A percentile compares a stretch with the other conserved stretches of the same genome.
phyloP scores from a whole-genome alignment of 176 grass and related monocot genomes.

The Oryza officinalis region DNA sequence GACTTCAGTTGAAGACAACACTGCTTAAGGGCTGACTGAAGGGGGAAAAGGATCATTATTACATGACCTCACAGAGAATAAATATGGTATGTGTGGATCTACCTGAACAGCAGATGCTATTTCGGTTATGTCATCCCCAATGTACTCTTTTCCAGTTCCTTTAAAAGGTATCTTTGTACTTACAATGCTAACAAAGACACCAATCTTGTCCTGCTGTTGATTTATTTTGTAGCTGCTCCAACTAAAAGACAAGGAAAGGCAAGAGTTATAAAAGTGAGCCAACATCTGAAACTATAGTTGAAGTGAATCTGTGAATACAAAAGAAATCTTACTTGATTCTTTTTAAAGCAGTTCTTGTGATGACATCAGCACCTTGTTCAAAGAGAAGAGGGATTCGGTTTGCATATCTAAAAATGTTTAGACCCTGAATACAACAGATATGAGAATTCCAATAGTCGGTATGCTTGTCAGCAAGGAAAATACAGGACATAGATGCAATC shows the following conservation, averaged over 20 bases:
- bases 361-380: conserved; percentile 96
- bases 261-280: neutral
- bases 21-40: conserved; percentile 84
- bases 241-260: conserved; percentile 50
- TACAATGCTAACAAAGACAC: conserved; percentile 97
- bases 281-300: neutral
- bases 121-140: conserved; percentile 95
- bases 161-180: conserved; percentile 99
- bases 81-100: conserved; percentile 8
- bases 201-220: conserved; percentile 90
- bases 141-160: conserved; percentile 96
- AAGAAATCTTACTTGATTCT: conserved; percentile 73
- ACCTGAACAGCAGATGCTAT: conserved; percentile 90
- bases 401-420: conserved; percentile 98
- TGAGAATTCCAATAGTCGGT: conserved; percentile 9
- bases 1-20: conserved; percentile 95
- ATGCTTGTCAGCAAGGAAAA: conserved; percentile 25
- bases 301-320: conserved; percentile 16
- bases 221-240: conserved; percentile 98
- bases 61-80: conserved; percentile 23
- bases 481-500: neutral
- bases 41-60: conserved; percentile 25
- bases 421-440: conserved; percentile 51
- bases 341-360: conserved; percentile 92
- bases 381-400: conserved; percentile 97